Base-by-base conservation (phyloP, 2,329 filamentous ascomycete species). In the Colletotrichum liaoningense region DNA sequence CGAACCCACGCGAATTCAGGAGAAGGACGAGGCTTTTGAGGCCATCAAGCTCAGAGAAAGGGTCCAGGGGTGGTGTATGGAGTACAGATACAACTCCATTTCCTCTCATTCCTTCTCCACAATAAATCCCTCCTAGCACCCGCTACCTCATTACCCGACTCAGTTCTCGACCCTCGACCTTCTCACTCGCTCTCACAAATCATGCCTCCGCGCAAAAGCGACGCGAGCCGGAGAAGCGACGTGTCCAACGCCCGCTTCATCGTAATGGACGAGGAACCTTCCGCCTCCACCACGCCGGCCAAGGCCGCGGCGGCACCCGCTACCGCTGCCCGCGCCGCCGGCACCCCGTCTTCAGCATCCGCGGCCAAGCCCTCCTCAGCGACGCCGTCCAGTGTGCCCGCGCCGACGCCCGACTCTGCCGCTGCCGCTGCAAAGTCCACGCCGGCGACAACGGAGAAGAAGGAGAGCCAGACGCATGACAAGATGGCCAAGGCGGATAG, bases 201-300 rank as follows among this genome's bases (percentile, higher is more conserved):
- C 67, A 91, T 91, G 89, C 87, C 89, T 60, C 85, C 89, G 30
- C 86, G 87, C 66, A 92, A 91, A 80, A 88, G 85, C 75, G 88
- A 89, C 76, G 77, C 82, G 33, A 69, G 79, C 55, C 83, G 83
- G 74, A 84, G 82, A 74, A 86, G 84, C 82, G 85, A 88, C 75
- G 83, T 83, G 56, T 86, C 87, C 12, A 83, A 83, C 66, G 84
- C 86, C 9, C 83, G 84, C 42, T 85, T 87, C 58, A 84, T 83
- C 52, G 83, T 82, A 33, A 82, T 83, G 74, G 86, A 88, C 59
- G 85, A 87, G 58, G 81, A 63, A 42, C 60, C 60, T 7, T 26
- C 81, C 66, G 35, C 62, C 59, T 56, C 71, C 33, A 35, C 77
- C 71, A 57, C 76, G 72, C 42, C 73, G 26, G 54, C 52, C 72